Evolutionary conservation across 1,139 yeast genomes (phyloP), one percentile per base, ranked within the genome.

Genomic region (Tardiomyces depauwii): DNA sequence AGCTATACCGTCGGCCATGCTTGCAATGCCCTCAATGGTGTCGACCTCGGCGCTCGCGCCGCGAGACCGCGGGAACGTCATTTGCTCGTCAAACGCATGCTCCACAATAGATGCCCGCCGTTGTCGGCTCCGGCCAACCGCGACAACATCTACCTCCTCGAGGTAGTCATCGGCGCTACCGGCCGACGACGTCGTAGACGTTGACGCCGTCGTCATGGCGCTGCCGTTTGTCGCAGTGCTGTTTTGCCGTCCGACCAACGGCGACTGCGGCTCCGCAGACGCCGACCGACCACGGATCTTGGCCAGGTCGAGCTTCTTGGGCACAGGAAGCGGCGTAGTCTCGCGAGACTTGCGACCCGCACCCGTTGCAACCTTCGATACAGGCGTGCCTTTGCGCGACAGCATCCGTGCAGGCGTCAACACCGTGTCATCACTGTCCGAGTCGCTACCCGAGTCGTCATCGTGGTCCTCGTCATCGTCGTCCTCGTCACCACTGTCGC

Each of bases 71-170:
- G 56, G 55, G 36, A 54, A 54, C 23, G 44, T 41, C 2, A 47
- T 42, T 28, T 41, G 45, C 16, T 54, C 56, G 27, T 54, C 57
- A 38, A 46, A 51, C 2, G 51, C 41, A 38, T 46, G 48, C 40
- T 54, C 53, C 13, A 54, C 56, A 16, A 54, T 47, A n/a, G 57
- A 54, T 28, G 47, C 42, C 7, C 53, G 46, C n/a, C 55, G 45
- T 11, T 39, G 25, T 12, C 36, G 36, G 10, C 10, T 5, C 16
- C 36, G n/a, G 36, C 16, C 10, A 13, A 13, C 16, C 16, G 11
- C 11, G 5, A 5, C 16, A 5, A 30, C 11, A 3, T 13, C 36
- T 13, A 5, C 16, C 5, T 13, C 16, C n/a, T 12, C 10, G 16
- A 14, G 10, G 11, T 5, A 12, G 5, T 30, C 36, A 10, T 30